Evolutionary conservation across 1,139 yeast genomes (phyloP).

Genomic region (Candida dubliniensis): DNA sequence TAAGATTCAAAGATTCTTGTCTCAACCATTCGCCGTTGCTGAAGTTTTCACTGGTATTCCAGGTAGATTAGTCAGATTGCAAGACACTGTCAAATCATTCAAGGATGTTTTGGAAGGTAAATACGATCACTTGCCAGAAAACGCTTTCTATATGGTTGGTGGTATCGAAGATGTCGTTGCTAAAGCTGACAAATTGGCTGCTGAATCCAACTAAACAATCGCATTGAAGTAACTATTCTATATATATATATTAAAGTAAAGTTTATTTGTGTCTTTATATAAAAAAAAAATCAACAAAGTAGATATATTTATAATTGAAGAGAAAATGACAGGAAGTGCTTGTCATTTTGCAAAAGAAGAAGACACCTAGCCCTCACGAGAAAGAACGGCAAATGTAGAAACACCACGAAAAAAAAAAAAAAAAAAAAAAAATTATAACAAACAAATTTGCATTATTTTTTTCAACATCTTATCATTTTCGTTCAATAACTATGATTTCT

Average conservation of each 20-base stretch:
- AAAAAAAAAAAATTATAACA: background rate
- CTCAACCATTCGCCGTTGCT: conserved; percentile 99
- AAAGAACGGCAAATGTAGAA: background rate
- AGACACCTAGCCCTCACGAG: too few species aligned
- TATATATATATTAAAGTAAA: conserved; percentile 2
- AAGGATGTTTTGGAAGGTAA: conserved; percentile 97
- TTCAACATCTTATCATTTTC: background rate
- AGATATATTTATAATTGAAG: conserved; percentile 1
- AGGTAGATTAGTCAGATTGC: conserved; percentile 95
- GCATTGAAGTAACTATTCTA: conserved; percentile 7
- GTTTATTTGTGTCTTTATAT: conserved; percentile 1
- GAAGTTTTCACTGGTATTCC: conserved; percentile 99
- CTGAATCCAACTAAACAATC: conserved; percentile 70
- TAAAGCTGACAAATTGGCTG: conserved; percentile 98
- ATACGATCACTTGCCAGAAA: conserved; percentile 98
- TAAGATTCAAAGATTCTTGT: conserved; percentile 99
- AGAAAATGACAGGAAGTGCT: too few species aligned
- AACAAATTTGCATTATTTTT: background rate
- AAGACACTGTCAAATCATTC: conserved; percentile 93
- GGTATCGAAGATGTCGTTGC: conserved; percentile 98
- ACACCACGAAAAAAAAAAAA: background rate
- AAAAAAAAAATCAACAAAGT: conserved; percentile 6
- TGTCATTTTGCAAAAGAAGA: too few species aligned
- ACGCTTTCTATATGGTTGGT: conserved; percentile 99
- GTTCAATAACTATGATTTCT: conserved; percentile 10